Evolutionary conservation across 1,284 basidiomycete genomes (phyloP), one percentile per base, ranked within the genome.

Genomic region (Papiliotrema nemorosa): DNA sequence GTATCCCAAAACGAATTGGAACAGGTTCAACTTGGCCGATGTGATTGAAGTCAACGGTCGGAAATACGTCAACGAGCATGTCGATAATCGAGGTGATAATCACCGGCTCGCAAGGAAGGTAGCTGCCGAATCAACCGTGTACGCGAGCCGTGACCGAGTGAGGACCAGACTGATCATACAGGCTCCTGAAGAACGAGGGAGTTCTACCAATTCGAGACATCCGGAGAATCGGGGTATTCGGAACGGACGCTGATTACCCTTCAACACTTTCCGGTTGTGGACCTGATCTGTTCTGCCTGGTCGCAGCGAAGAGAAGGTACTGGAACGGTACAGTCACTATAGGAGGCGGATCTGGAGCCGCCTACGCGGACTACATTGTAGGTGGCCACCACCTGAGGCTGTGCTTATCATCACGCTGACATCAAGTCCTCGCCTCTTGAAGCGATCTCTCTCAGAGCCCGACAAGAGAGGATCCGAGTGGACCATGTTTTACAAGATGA

Each of bases 1-100:
- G 35, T 88, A 80, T 68, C 85, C 85, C 0, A 50, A 67, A 20
- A 53, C 68, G 49, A 70, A 69, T 48, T 72, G 63, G 48, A 77
- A 80, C 38, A 55, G 57, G 27, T 64, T 56, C 56, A 82, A 64
- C 33, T 57, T 76, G 1, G 47, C 55, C 24, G 64, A 72, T 47
- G 45, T 61, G 44, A 48, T 63, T 16, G 45, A 53, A n/a, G 47
- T 61, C 21, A 49, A 68, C 33, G 60, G 62, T n/a, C 45, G 54
- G 20, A 39, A 45, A 10, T 65, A 59, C 50, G 45, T 42, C 36
- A 70, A 71, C 53, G 57, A 63, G 46, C 67, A 73, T 42, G 52
- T 66, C 6, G 60, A 72, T 42, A 54, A 59, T 20, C 53, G 53
- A 24, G 57, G 52, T 0, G 65, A 70, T 38, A 63, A 65, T 31